phyloP scores from a whole-genome alignment of 371 early-diverging fungal genomes.

The Circinella minor region DNA sequence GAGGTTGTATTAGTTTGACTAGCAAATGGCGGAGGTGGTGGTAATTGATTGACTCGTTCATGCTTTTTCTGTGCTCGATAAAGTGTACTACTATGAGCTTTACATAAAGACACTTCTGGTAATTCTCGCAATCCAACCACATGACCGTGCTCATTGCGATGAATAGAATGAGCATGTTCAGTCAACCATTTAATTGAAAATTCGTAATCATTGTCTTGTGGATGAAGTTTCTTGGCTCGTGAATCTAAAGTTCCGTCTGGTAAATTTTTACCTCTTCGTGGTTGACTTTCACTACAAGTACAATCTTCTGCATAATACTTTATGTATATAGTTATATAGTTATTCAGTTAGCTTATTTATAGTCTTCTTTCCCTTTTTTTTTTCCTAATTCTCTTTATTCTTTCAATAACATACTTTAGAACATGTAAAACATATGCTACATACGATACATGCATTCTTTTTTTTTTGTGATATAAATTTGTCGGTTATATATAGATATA shows the following conservation, averaged over 20 bases:
- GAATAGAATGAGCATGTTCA: constrained; percentile 46
- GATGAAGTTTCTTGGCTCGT: constrained; percentile 49
- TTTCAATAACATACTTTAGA: constrained; percentile 32
- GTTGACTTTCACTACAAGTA: constrained; percentile 50
- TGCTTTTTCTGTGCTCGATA: constrained; percentile 57
- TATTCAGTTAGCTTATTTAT: background rate
- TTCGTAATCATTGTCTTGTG: constrained; percentile 51
- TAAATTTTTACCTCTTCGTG: constrained; percentile 54
- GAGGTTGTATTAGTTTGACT: constrained; percentile 9
- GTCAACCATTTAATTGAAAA: constrained; percentile 51
- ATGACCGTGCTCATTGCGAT: constrained; percentile 36
- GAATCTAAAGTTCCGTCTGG: constrained; percentile 53
- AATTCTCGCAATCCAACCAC: constrained; percentile 40
- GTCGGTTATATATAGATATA: too few species aligned
- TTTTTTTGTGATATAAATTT: background rate
- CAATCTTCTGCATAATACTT: constrained; percentile 52
- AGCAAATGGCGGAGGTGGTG: constrained; percentile 27
- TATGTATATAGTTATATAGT: background rate
- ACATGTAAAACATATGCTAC: constrained; percentile 56
- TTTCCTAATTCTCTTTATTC: too few species aligned
- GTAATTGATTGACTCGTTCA: constrained; percentile 38
- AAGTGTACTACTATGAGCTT: constrained; percentile 55
- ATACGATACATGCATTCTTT: constrained; percentile 59
- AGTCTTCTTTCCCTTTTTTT: too few species aligned
- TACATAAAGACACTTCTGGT: constrained; percentile 54